These are phyloP conservation scores for Chrysoporthe austroafricana DNA, from an alignment of 2,329 filamentous ascomycete species.

Conservation along the genomic window DNA sequence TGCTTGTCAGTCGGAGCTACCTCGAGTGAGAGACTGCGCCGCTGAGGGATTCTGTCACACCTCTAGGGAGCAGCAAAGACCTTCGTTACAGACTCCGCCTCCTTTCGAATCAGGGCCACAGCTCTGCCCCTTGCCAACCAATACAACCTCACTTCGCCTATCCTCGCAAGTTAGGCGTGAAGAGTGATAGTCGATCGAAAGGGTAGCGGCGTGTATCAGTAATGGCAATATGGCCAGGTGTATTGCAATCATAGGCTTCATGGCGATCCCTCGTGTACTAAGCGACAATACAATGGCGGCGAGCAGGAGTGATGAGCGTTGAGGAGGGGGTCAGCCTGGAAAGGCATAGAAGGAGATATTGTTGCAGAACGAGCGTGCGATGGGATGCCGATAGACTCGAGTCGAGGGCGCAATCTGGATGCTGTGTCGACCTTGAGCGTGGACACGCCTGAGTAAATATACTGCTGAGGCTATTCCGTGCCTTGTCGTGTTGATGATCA, in stretches of 20 bases:
- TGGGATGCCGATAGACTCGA: not conserved
- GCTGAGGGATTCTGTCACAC: not conserved
- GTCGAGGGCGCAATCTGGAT: too few species aligned
- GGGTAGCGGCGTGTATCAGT: not conserved
- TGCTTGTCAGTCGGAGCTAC: not conserved
- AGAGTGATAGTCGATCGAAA: not conserved
- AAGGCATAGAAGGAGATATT: not conserved
- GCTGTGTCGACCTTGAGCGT: too few species aligned
- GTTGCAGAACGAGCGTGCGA: too few species aligned
- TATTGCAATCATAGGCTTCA: not conserved
- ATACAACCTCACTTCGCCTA: too few species aligned
- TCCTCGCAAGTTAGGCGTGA: not conserved
- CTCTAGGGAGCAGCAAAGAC: conserved; percentile 16
- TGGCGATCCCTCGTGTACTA: not conserved
- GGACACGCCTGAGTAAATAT: not conserved
- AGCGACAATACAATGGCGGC: not conserved
- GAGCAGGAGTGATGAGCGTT: not conserved
- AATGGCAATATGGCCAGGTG: not conserved
- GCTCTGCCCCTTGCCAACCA: not conserved
- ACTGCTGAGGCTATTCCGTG: conserved; percentile 5
- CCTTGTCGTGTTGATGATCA: not conserved
- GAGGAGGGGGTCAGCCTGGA: not conserved
- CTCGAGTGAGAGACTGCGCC: not conserved
- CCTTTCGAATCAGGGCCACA: not conserved
- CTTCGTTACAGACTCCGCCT: not conserved